These are phyloP conservation scores for Cupressus sempervirens DNA, from an alignment of 75 land plant genomes.

Conservation along the genomic window DNA sequence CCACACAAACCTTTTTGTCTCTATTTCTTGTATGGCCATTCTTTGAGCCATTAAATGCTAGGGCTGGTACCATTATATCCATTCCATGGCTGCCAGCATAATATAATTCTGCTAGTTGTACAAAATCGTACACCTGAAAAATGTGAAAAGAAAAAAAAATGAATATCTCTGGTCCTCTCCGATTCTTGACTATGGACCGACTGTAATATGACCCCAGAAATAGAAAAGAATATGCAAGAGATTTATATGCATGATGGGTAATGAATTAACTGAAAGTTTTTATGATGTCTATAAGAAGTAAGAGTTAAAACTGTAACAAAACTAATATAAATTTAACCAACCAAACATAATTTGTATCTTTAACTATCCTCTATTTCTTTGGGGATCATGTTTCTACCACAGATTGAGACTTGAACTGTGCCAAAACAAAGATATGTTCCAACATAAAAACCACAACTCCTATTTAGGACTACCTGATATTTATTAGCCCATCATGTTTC, in stretches of 20 bases:
- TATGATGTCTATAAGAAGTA: too few relatives aligned
- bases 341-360: too few relatives aligned
- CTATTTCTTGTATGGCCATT: conserved; percentile 10
- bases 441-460: too few relatives aligned
- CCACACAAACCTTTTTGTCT: conserved; percentile 19
- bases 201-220: neutral
- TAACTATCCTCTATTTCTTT: too few relatives aligned
- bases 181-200: neutral
- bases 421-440: too few relatives aligned
- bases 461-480: too few relatives aligned
- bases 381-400: too few relatives aligned
- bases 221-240: neutral
- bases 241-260: neutral
- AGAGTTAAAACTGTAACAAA: too few relatives aligned
- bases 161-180: neutral
- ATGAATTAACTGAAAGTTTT: too few relatives aligned
- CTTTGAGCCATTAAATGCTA: conserved; percentile 14
- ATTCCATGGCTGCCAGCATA: conserved; percentile 96
- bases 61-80: conserved; percentile 69
- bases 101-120: conserved; percentile 55
- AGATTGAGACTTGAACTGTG: too few relatives aligned
- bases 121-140: conserved; percentile 71
- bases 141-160: neutral
- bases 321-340: too few relatives aligned
- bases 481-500: too few relatives aligned